Conservation (phyloP, 257 asterid species). For the Solanum stenotomum region DNA sequence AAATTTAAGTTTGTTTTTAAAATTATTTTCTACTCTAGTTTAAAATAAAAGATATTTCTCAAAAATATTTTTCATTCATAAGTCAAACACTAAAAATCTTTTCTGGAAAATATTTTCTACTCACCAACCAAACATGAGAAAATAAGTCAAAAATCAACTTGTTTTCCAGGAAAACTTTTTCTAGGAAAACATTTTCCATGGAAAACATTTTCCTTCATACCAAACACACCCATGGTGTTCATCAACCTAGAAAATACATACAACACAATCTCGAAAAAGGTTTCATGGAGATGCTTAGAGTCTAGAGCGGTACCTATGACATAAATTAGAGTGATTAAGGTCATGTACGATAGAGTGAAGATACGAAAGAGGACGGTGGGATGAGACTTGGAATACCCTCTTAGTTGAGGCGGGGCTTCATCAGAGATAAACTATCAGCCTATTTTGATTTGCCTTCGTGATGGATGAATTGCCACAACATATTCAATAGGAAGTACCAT, state of each 20-base stretch:
- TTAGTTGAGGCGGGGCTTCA: not conserved
- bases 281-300: not conserved
- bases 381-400: not conserved
- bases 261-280: not conserved
- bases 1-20: too few species aligned
- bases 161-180: too few species aligned
- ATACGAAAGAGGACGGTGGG: not conserved
- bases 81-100: too few species aligned
- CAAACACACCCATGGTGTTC: not conserved
- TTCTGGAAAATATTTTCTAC: too few species aligned
- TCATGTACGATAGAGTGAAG: not conserved
- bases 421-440: not conserved
- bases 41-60: too few species aligned
- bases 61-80: too few species aligned
- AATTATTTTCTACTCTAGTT: too few species aligned
- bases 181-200: too few species aligned
- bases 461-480: not conserved
- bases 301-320: not conserved
- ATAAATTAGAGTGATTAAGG: not conserved
- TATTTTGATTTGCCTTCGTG: not conserved
- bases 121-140: too few species aligned
- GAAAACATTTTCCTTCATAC: too few species aligned
- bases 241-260: not conserved
- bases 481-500: not conserved
- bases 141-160: too few species aligned